Percentiles rank a stretch among this genome's conserved stretches.
phyloP scores from a whole-genome alignment of 331 rosid species.

The Malus hybrid region DNA sequence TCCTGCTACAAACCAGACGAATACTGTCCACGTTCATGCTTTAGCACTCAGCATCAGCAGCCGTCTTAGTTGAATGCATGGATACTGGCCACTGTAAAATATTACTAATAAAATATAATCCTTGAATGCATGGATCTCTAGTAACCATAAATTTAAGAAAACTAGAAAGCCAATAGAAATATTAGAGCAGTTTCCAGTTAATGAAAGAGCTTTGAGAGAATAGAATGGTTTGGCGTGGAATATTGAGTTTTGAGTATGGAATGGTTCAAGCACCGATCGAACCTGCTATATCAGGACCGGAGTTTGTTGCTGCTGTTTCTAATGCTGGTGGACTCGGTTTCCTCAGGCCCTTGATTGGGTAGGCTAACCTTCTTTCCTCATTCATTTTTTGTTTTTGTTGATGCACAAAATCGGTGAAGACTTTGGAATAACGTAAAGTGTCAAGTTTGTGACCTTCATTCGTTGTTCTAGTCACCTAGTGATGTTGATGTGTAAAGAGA shows the following conservation, averaged over 20 bases:
- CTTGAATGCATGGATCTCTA: no score
- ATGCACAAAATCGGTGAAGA: no score
- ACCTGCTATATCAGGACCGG: slow-evolving; percentile 67
- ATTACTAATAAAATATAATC: not conserved
- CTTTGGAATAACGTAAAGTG: no score
- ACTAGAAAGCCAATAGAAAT: not conserved
- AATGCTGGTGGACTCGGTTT: slow-evolving; percentile 65
- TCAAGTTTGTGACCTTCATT: no score
- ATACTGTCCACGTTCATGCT: not conserved
- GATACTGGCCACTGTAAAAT: not conserved
- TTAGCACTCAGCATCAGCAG: not conserved
- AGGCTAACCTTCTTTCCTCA: not conserved
- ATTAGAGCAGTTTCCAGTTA: not conserved
- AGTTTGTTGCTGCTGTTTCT: slow-evolving; percentile 71
- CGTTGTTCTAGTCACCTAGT: no score
- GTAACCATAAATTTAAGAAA: not conserved
- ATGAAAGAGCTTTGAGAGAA: not conserved
- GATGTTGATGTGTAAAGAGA: no score
- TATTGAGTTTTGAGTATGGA: slow-evolving; percentile 58
- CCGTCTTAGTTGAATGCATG: not conserved
- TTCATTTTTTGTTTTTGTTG: not conserved
- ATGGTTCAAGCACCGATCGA: slow-evolving; percentile 67
- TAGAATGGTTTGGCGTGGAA: slow-evolving; percentile 53
- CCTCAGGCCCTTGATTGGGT: slow-evolving; percentile 73
- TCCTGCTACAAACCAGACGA: not conserved